Conservation (phyloP, 805 yeast genomes). For the Millerozyma miso region DNA sequence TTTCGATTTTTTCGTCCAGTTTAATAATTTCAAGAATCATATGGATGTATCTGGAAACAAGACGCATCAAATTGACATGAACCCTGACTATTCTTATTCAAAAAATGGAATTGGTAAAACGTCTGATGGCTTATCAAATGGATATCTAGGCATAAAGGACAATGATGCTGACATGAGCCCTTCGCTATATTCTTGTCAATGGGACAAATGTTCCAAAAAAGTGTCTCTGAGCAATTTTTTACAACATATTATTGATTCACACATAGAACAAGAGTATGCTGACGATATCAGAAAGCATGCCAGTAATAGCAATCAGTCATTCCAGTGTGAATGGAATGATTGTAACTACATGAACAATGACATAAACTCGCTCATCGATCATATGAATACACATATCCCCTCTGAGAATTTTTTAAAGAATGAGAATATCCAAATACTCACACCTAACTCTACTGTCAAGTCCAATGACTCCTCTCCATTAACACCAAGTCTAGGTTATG, state of each 20-base stretch:
- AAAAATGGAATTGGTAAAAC: background rate
- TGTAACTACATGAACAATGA: slow-evolving; percentile 59
- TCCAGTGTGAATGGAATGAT: slow-evolving; percentile 70
- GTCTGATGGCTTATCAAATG: background rate
- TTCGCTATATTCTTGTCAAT: slow-evolving; percentile 44
- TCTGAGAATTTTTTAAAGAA: background rate
- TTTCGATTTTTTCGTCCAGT: slow-evolving; percentile 35
- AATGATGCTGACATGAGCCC: background rate
- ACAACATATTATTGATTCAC: slow-evolving; percentile 42
- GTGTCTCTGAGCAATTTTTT: slow-evolving; percentile 31
- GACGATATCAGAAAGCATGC: slow-evolving; percentile 2
- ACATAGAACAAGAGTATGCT: slow-evolving; percentile 45
- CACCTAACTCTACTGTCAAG: slow-evolving; percentile 8
- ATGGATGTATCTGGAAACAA: background rate
- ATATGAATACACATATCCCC: slow-evolving; percentile 35
- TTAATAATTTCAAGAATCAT: slow-evolving; percentile 25
- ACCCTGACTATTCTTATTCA: background rate
- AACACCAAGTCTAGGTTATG: background rate
- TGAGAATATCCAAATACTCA: slow-evolving; percentile 4
- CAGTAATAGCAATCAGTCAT: slow-evolving; percentile 7
- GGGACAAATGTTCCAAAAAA: slow-evolving; percentile 58
- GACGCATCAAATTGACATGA: background rate
- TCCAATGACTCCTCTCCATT: slow-evolving; percentile 6
- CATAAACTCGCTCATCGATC: slow-evolving; percentile 52
- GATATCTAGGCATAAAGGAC: background rate